phyloP scores from a whole-genome alignment of 163 green algal genomes.

The Prototheca stagnorum region DNA sequence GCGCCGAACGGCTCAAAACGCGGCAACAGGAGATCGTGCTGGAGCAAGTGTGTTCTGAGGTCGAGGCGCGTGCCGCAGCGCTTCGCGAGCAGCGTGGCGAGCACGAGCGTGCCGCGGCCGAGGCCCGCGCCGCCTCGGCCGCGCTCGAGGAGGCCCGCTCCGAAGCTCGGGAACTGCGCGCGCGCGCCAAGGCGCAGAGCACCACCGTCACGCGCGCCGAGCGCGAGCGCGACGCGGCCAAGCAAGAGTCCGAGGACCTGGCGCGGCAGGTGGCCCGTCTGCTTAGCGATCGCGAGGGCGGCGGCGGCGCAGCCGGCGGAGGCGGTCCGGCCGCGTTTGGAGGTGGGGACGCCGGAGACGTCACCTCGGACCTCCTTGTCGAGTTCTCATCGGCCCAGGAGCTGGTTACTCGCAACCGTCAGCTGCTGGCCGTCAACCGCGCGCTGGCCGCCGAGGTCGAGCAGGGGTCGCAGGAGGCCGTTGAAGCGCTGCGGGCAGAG shows the following conservation, averaged over 20 bases:
- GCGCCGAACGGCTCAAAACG: slow-evolving; percentile 21
- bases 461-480: slow-evolving; percentile 2
- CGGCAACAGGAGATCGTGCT: slow-evolving; percentile 30
- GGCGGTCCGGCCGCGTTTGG: slow-evolving; percentile 9
- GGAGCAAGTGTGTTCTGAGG: slow-evolving; percentile 30
- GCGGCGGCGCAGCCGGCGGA: slow-evolving; percentile 24
- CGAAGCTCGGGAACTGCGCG: slow-evolving; percentile 19
- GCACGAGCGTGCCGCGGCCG: slow-evolving; percentile 28
- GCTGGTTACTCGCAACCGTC: slow-evolving; percentile 36
- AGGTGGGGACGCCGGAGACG: slow-evolving; percentile 13
- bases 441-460: slow-evolving; percentile 29
- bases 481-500: slow-evolving; percentile 10
- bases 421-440: slow-evolving; percentile 36
- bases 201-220: slow-evolving; percentile 8
- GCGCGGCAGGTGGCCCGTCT: slow-evolving; percentile 27
- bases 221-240: slow-evolving; percentile 12
- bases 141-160: slow-evolving; percentile 14
- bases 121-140: slow-evolving; percentile 11
- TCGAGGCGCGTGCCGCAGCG: slow-evolving; percentile 32
- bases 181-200: slow-evolving; percentile 5
- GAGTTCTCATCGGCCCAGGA: slow-evolving; percentile 34
- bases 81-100: slow-evolving; percentile 31
- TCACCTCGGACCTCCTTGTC: slow-evolving; percentile 34
- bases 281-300: too few relatives aligned
- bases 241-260: slow-evolving; percentile 34